These are phyloP conservation scores for Albatrellus sp. DNA, from an alignment of 1,284 basidiomycete genomes.

Conservation along the genomic window DNA sequence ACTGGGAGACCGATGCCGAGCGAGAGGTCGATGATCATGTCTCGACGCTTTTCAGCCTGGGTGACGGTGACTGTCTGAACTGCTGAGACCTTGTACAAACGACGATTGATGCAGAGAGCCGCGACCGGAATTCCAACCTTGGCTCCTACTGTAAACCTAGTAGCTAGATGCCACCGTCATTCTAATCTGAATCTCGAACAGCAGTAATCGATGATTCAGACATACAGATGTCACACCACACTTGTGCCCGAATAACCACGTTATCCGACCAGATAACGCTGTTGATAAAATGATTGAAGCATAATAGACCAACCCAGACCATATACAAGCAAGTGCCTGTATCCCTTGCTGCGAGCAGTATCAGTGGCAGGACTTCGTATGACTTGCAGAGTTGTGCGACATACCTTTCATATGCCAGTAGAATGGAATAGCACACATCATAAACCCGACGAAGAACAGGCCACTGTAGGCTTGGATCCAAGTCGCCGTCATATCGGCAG, in stretches of 20 bases:
- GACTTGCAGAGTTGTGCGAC: constrained; percentile 1
- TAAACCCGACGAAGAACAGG: constrained; percentile 36
- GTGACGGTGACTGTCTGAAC: constrained; percentile 17
- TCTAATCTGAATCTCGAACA: constrained; percentile 7
- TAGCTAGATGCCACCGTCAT: constrained; percentile 10
- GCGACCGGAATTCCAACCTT: constrained; percentile 26
- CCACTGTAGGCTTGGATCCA: constrained; percentile 17
- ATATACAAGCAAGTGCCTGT: constrained; percentile 39
- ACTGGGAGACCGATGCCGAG: too few relatives aligned
- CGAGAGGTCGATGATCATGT: too few relatives aligned
- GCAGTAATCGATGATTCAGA: constrained; percentile 22
- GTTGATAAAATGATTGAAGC: constrained; percentile 37
- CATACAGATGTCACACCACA: too few relatives aligned
- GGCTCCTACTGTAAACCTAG: constrained; percentile 20
- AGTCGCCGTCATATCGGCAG: constrained; percentile 12
- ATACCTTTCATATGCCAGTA: too few relatives aligned
- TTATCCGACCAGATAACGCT: constrained; percentile 45
- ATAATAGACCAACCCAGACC: constrained; percentile 37
- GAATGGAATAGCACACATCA: constrained; percentile 36
- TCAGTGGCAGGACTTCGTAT: too few relatives aligned
- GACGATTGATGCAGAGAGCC: constrained; percentile 31
- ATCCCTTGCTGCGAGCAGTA: constrained; percentile 26
- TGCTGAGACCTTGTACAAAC: constrained; percentile 28
- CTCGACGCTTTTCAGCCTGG: too few relatives aligned
- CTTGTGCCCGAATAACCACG: constrained; percentile 21